These are phyloP conservation scores for Eucalyptus victrix DNA, from an alignment of 345 rosid genomes.

Conservation along the genomic window DNA sequence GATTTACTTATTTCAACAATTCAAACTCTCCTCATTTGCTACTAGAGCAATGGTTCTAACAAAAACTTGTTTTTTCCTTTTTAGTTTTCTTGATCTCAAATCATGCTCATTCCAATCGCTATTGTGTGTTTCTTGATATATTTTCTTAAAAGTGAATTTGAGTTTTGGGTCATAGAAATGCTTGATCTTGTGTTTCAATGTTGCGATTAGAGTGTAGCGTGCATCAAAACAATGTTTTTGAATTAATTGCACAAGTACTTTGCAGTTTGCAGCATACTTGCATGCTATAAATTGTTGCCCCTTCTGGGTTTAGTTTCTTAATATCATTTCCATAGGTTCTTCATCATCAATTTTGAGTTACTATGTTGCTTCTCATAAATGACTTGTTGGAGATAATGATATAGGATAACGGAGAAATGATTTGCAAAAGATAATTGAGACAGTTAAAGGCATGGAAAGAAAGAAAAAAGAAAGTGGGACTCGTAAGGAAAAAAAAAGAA, in stretches of 20 bases:
- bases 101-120: accelerated
- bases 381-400: not conserved
- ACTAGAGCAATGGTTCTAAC: accelerated
- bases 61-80: not conserved
- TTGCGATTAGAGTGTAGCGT: not conserved
- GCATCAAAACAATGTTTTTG: too few relatives aligned
- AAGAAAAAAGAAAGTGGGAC: not conserved
- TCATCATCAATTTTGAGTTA: not conserved
- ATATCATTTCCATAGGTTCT: not conserved
- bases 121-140: too few relatives aligned
- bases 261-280: not conserved
- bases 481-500: too few relatives aligned
- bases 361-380: not conserved
- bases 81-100: not conserved
- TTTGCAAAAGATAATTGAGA: not conserved
- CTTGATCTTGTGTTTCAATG: not conserved
- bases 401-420: accelerated
- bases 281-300: accelerated
- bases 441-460: not conserved
- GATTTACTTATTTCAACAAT: too few relatives aligned
- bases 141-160: not conserved
- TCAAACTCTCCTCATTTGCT: not conserved
- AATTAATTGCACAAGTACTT: not conserved
- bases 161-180: not conserved
- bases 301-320: not conserved